These are phyloP conservation scores for Cryptosporidium xiaoi DNA, from an alignment of 169 alveolate species.

Conservation along the genomic window DNA sequence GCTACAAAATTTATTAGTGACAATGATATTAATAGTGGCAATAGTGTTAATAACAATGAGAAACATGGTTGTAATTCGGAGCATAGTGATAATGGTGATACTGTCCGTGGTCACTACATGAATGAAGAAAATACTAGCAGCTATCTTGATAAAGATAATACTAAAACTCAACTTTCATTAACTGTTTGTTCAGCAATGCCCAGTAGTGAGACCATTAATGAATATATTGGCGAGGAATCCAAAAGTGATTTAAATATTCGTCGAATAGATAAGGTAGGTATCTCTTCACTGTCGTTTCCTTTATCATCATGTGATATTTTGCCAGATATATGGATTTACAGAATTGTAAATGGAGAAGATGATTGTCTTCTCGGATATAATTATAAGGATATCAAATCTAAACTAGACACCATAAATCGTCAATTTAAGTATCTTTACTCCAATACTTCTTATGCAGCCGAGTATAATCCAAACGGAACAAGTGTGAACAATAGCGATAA, in stretches of 20 bases:
- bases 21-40: too few relatives aligned
- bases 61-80: background rate
- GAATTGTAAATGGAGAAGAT: slow-evolving; percentile 19
- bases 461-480: slow-evolving; percentile 42
- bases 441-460: slow-evolving; percentile 42
- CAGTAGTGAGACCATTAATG: slow-evolving; percentile 45
- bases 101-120: too few relatives aligned
- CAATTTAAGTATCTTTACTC: slow-evolving; percentile 55
- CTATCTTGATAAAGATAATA: background rate
- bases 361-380: slow-evolving; percentile 19
- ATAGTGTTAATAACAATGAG: background rate
- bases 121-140: too few relatives aligned
- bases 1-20: too few relatives aligned
- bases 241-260: background rate
- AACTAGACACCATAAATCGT: slow-evolving; percentile 40
- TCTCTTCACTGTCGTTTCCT: background rate
- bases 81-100: background rate
- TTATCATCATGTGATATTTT: slow-evolving; percentile 56
- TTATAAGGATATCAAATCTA: slow-evolving; percentile 9
- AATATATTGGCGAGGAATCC: background rate
- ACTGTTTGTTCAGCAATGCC: slow-evolving; percentile 31
- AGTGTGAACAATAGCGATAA: too few relatives aligned
- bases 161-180: slow-evolving; percentile 24
- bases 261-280: background rate
- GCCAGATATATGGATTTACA: slow-evolving; percentile 72